Conservation (phyloP, 1,284 basidiomycete genomes). For the Takashimella koratensis region DNA sequence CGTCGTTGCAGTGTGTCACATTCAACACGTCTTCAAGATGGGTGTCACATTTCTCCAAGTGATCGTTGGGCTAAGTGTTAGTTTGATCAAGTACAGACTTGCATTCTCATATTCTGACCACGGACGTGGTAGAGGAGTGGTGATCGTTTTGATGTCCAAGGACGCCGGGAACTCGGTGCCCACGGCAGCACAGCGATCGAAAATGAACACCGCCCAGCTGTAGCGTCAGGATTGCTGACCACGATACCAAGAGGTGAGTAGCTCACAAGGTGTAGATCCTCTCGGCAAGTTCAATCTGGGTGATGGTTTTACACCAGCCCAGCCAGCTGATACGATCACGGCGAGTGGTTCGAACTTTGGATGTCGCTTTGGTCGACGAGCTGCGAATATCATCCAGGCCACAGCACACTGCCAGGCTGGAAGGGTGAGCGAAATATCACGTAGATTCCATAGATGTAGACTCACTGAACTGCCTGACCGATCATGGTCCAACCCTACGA, state of each 20-base stretch:
- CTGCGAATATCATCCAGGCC: slow-evolving; percentile 3
- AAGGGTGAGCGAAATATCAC: too few relatives aligned
- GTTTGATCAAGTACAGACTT: neutral
- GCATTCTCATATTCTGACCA: slow-evolving; percentile 13
- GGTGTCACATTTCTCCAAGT: slow-evolving; percentile 4
- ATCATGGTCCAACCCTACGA: too few relatives aligned
- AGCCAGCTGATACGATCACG: neutral
- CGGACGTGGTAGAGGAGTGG: slow-evolving; percentile 14
- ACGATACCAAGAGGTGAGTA: too few relatives aligned
- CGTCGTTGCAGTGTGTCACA: neutral
- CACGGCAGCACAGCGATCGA: slow-evolving; percentile 11
- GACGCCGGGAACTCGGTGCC: slow-evolving; percentile 7
- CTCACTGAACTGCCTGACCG: too few relatives aligned
- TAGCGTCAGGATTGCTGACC: too few relatives aligned
- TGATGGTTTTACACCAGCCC: neutral
- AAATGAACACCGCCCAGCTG: slow-evolving; percentile 20
- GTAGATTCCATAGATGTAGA: slow-evolving; percentile 3
- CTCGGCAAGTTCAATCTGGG: slow-evolving; percentile 17
- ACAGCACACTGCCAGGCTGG: too few relatives aligned
- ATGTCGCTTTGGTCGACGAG: slow-evolving; percentile 11
- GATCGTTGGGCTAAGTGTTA: neutral
- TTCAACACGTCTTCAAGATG: slow-evolving; percentile 4
- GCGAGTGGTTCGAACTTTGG: slow-evolving; percentile 2
- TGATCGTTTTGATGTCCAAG: slow-evolving; percentile 6
- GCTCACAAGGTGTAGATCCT: slow-evolving; percentile 21